Evolutionary conservation across 2,329 filamentous ascomycete species (phyloP).

Genomic region (Madurella mycetomatis): DNA sequence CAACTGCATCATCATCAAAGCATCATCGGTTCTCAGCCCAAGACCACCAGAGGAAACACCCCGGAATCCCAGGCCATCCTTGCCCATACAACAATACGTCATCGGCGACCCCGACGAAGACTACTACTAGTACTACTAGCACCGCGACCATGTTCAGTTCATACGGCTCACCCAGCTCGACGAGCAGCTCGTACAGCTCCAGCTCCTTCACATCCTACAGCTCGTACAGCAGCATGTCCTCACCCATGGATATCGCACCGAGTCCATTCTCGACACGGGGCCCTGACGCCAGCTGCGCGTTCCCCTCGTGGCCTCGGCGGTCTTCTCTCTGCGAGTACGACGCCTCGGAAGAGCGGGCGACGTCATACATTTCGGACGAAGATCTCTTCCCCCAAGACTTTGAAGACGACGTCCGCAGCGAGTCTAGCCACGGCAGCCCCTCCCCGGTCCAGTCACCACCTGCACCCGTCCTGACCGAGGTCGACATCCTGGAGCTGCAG

Average conservation of each 20-base stretch:
- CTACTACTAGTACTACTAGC: slow-evolving; percentile 18
- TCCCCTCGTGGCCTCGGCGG: slow-evolving; percentile 55
- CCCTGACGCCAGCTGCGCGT: slow-evolving; percentile 48
- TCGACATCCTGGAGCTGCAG: slow-evolving; percentile 47
- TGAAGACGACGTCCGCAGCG: slow-evolving; percentile 47
- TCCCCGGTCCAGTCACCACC: slow-evolving; percentile 31
- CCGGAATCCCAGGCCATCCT: slow-evolving; percentile 1
- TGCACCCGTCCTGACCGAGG: slow-evolving; percentile 38
- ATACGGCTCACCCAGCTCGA: slow-evolving; percentile 33
- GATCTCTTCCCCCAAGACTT: slow-evolving; percentile 54
- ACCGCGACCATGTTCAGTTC: slow-evolving; percentile 44
- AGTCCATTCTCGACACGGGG: slow-evolving; percentile 36
- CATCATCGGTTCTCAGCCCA: neutral
- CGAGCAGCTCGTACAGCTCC: slow-evolving; percentile 31
- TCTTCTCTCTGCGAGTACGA: slow-evolving; percentile 45
- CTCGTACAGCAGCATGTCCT: slow-evolving; percentile 45
- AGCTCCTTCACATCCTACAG: slow-evolving; percentile 30
- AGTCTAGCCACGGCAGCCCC: slow-evolving; percentile 44
- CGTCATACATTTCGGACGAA: slow-evolving; percentile 59
- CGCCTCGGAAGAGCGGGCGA: slow-evolving; percentile 42
- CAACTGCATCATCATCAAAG: slow-evolving; percentile 13
- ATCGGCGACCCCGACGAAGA: neutral
- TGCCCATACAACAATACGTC: slow-evolving; percentile 18
- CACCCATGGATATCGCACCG: slow-evolving; percentile 44
- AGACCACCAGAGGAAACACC: slow-evolving; percentile 1